phyloP scores from a whole-genome alignment of 495 filamentous ascomycete genomes.

The Penicillium ochrochloron region DNA sequence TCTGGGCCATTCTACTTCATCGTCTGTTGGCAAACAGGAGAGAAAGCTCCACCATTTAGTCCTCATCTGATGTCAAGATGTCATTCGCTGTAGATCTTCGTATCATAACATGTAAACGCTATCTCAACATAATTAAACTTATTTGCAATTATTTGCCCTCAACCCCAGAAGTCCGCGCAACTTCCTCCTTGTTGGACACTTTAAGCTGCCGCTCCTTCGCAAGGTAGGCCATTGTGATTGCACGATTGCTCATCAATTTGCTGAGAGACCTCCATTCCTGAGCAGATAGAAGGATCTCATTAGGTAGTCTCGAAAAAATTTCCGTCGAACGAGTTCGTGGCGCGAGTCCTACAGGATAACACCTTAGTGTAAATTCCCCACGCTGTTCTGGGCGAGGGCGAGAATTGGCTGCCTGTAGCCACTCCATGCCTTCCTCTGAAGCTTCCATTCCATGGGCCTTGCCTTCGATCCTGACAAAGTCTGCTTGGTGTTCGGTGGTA shows the following conservation, averaged over 20 bases:
- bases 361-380: slow-evolving; percentile 12
- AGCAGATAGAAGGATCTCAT: slow-evolving; percentile 10
- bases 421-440: background rate
- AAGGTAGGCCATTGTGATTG: slow-evolving; percentile 13
- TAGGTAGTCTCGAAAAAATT: slow-evolving; percentile 13
- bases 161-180: too few relatives aligned
- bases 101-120: too few relatives aligned
- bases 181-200: background rate
- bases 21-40: background rate
- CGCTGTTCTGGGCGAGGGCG: background rate
- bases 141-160: background rate
- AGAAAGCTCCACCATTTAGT: background rate
- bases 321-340: slow-evolving; percentile 16
- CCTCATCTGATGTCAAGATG: too few relatives aligned
- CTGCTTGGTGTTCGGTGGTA: background rate
- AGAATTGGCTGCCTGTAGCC: background rate
- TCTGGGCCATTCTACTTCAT: too few relatives aligned
- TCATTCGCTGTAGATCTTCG: too few relatives aligned
- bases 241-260: background rate
- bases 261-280: slow-evolving; percentile 3
- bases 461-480: background rate
- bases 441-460: background rate
- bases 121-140: background rate
- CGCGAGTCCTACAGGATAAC: slow-evolving; percentile 13
- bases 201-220: slow-evolving; percentile 4